Evolutionary conservation across 2,329 filamentous ascomycete genomes (phyloP).

Genomic region (Colletotrichum shisoi): DNA sequence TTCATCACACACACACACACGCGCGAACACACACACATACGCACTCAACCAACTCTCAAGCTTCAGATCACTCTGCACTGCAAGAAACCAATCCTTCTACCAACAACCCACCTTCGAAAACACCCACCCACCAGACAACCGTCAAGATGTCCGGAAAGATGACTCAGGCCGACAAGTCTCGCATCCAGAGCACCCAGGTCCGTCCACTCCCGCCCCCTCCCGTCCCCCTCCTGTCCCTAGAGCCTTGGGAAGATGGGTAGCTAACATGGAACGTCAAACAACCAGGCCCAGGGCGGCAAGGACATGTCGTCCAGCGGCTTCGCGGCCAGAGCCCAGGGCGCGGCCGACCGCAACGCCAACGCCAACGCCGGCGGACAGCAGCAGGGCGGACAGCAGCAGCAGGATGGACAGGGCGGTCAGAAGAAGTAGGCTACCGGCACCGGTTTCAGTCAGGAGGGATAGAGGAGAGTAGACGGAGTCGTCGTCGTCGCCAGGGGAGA

Average conservation of each 20-base stretch:
- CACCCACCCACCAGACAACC: neutral
- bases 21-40: too few relatives aligned
- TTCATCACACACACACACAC: neutral
- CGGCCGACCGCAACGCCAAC: constrained; percentile 18
- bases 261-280: neutral
- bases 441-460: too few relatives aligned
- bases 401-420: constrained; percentile 9
- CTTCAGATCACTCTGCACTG: too few relatives aligned
- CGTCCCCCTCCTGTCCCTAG: too few relatives aligned
- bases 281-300: neutral
- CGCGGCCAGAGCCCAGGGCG: constrained; percentile 10
- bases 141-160: constrained; percentile 18
- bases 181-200: constrained; percentile 15
- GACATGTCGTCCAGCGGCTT: constrained; percentile 18
- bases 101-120: too few relatives aligned
- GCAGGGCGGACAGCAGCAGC: neutral
- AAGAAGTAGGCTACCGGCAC: constrained; percentile 15
- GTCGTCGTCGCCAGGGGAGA: too few relatives aligned
- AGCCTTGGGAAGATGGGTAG: neutral
- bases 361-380: neutral
- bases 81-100: too few relatives aligned
- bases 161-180: constrained; percentile 5
- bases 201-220: neutral
- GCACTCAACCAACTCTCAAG: neutral
- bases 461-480: neutral